Evolutionary conservation across 2,329 filamentous ascomycete species (phyloP), one percentile per base, ranked within the genome.

Genomic region (Claviceps monticola): DNA sequence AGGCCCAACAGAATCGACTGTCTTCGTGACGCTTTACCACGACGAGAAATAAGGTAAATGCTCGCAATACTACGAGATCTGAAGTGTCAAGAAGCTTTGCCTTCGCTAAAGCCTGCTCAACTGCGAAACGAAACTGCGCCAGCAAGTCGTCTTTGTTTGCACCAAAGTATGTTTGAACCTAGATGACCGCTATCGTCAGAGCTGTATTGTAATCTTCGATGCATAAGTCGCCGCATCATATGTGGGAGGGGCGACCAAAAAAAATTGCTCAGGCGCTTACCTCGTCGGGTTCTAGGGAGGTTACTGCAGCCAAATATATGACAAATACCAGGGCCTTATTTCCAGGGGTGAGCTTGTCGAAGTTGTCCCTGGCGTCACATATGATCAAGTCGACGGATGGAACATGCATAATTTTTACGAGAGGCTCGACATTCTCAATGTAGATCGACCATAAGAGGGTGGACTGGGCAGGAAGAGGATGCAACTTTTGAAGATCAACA

Each of bases 361-460:
- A 69, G 51, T 81, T 78, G 41, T 73, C 74, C 38, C 79, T 73
- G 1, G 82, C 73, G n/a, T 79, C 73, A 17, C 80, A 73, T 39
- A 88, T 74, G 0, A 79, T 70, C 29, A 74, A 74, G 53, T 79
- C 78, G 62, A 82, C 76, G 2, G 81, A 81, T 0, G 84, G 85
- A 0, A 84, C 71, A 61, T 90, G 86, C 7, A 88, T 61, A 13
- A 88, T 71, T 62, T 87, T 88, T 58, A 85, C 72, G 9, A 88
- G 65, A 0, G 84, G 82, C 59, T 89, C 83, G 8, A 89, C 83
- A 50, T 86, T 87, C 56, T 87, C 82, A 55, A 82, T 76, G 64
- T 80, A 89, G 11, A 82, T 73, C 48, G 80, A 75, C 84, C 85
- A 88, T 51, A 87, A 78, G 48, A 78, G 77, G 0, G 74, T 74